These are phyloP conservation scores for Colletotrichum sp. DNA, from an alignment of 2,329 filamentous ascomycete genomes.

Conservation along the genomic window DNA sequence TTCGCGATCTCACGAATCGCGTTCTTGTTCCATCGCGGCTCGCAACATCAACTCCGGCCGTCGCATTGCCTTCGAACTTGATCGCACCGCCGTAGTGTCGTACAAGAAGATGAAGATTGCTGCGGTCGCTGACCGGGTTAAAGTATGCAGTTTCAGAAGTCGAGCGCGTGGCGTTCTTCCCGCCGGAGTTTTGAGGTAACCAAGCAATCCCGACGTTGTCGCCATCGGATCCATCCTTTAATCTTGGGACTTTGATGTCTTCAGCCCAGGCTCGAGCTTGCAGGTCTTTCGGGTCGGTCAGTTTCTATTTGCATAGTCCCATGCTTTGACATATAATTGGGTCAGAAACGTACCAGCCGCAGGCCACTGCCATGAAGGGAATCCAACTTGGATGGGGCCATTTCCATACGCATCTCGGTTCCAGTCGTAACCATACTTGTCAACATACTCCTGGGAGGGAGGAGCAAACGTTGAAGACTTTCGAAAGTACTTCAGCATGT, in stretches of 20 bases:
- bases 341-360: constrained; percentile 11
- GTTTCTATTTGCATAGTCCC: background rate
- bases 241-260: constrained; percentile 11
- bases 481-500: constrained; percentile 33
- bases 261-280: constrained; percentile 21
- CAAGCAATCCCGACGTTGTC: constrained; percentile 28
- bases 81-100: constrained; percentile 26
- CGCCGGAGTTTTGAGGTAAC: constrained; percentile 25
- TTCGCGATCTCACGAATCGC: constrained; percentile 12
- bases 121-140: constrained; percentile 14
- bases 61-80: constrained; percentile 35
- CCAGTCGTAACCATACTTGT: constrained; percentile 6
- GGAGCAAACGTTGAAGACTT: constrained; percentile 28
- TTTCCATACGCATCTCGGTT: background rate
- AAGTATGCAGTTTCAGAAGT: constrained; percentile 27
- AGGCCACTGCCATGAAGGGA: constrained; percentile 29
- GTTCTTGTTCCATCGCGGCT: constrained; percentile 14
- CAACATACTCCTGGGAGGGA: constrained; percentile 13
- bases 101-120: constrained; percentile 25
- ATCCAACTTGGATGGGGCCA: constrained; percentile 27
- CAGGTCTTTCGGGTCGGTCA: background rate
- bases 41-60: constrained; percentile 33
- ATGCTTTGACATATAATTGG: background rate
- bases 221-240: constrained; percentile 27
- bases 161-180: constrained; percentile 23